Base-by-base conservation (phyloP, 345 rosid genomes). In the Citrus glauca region DNA sequence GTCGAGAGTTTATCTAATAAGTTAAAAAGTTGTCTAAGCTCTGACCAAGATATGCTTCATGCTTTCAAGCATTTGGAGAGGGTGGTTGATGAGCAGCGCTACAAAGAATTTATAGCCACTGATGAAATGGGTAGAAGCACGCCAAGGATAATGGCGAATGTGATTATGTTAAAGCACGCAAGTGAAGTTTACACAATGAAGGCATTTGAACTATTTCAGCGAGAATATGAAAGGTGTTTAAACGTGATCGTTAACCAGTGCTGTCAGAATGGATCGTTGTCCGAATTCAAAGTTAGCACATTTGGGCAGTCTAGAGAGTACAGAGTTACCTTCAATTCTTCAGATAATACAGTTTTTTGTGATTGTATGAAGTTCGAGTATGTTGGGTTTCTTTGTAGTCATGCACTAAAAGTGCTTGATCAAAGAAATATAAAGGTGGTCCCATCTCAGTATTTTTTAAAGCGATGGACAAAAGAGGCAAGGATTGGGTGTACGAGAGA, bases 391-490 rank as follows among this genome's bases (percentile, higher is more conserved):
- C 81, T 83, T 28, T 86, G 88, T 68, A 48, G 81, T 27, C 85
- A 83, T 85, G 82, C 78, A 14, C 19, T 85, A 64, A 74, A 81
- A 80, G 86, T 86, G 62, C 78, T 86, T 53, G 86, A 82, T 70
- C 55, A 78, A 42, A 73, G 81, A 79, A 83, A 81, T 74, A 82
- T 80, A 75, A 78, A 78, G 69, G 81, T 84, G 76, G 60, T 81
- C 13, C 89, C 84, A 8, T 79, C 79, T 5, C 82, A 17, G 64
- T 84, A 86, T 81, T 82, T 88, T 11, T 72, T 79, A 71, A 84
- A 81, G 72, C 81, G 87, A 70, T 87, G 86, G 88, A 79, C 81
- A 33, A 85, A 81, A 61, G 82, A 77, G 71, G 85, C 87, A 42
- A 82, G 78, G 78, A 56, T 66, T 16, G 74, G 74, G 20, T 35